Base-by-base conservation (phyloP, 108 stramenopile genomes). In the Skeletonema grethae region DNA sequence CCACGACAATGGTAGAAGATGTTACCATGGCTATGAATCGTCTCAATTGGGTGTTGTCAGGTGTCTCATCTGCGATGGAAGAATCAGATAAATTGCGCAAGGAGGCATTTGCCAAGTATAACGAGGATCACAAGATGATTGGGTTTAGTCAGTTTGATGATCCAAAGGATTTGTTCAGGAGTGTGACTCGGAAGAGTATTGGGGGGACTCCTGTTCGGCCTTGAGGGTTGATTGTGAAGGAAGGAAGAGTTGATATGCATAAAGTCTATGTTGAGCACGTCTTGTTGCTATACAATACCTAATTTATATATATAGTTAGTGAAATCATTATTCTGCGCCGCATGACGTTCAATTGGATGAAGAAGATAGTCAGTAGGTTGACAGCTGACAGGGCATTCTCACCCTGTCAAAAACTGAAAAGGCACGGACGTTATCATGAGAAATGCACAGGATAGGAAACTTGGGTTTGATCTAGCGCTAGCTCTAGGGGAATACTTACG, bases 51-150 rank as follows among this genome's bases (percentile, higher is more conserved):
- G 65, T 77, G 56, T 61, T 81, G 7, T 56, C 72, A 48, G 57
- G 75, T 41, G 80, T 81, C 0, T 72, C 76, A 34, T 38, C 72
- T 30, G 76, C 76, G 53, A 81, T 81, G 75, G 75, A 76, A 20
- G 80, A 81, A 57, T 77, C 80, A 2, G 76, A 81, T 31, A 72
- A 64, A 48, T 65, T 77, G 28, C 62, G 80, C 11, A 76, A 77
- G 65, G 80, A 81, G 65, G 76, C 76, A 18, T 81, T 58, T 35
- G 35, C 64, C 11, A 81, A 81, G 63, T 81, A 81, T 73, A 57
- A 67, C 18, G 13, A 72, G 18, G 75, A 77, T 38, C 80, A 81
- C 63, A 76, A 81, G 64, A 77, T 77, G 66, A 60, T 67, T 66
- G 80, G 80, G 11, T 81, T 66, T 25, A 65, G 69, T 30, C 55